A percentile compares a stretch with the other conserved stretches of the same genome.
Evolutionary conservation across 2,329 filamentous ascomycete species (phyloP).

Genomic region (Beauveria caledonica): DNA sequence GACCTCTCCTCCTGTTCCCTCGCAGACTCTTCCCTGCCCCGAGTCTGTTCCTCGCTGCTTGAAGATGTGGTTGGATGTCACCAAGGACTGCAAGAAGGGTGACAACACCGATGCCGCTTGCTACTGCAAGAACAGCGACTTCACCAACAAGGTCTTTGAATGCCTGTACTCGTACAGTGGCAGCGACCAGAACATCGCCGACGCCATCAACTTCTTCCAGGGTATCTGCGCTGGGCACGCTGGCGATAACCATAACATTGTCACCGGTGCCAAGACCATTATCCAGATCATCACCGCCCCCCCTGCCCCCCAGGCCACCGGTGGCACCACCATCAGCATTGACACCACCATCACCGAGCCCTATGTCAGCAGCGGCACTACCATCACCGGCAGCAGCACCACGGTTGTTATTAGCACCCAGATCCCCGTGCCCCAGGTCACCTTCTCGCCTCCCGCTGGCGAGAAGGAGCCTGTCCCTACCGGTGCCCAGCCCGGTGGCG

Average conservation of each 20-base stretch:
- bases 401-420: conserved; percentile 44
- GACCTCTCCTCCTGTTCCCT: conserved; percentile 16
- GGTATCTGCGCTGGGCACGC: conserved; percentile 79
- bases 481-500: neutral
- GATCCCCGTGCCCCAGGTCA: conserved; percentile 45
- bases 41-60: conserved; percentile 76
- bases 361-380: conserved; percentile 40
- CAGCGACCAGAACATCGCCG: conserved; percentile 55
- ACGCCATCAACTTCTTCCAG: conserved; percentile 76
- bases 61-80: conserved; percentile 76
- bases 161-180: conserved; percentile 65
- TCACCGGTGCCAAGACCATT: conserved; percentile 62
- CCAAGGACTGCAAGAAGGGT: conserved; percentile 56
- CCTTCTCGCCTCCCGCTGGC: conserved; percentile 32
- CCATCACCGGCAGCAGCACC: conserved; percentile 35
- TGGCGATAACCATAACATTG: conserved; percentile 72
- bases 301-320: conserved; percentile 35
- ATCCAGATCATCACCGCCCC: conserved; percentile 52
- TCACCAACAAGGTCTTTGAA: conserved; percentile 70
- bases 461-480: conserved; percentile 10
- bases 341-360: conserved; percentile 40
- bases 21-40: conserved; percentile 47
- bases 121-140: conserved; percentile 75
- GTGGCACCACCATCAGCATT: conserved; percentile 45
- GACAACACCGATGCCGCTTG: conserved; percentile 77